Evolutionary conservation across 345 rosid genomes (phyloP), one percentile per base, ranked within the genome.

Genomic region (Moringa oleifera): DNA sequence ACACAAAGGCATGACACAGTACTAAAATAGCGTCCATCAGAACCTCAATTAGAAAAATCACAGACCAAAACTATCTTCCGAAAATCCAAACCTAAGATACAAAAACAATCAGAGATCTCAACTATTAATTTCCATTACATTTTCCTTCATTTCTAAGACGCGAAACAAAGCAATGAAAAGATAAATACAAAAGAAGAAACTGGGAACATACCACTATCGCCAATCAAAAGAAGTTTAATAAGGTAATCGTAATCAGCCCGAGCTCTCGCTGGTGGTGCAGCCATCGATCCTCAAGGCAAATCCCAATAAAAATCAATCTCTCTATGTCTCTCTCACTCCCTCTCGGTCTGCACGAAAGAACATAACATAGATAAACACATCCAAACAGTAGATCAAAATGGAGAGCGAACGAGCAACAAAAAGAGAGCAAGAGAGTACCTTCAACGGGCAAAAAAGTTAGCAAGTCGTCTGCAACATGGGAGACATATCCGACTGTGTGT

Each of bases 211-310:
- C 90, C 93, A 63, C 90, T 84, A 56, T 87, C 93, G 57, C 93
- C 93, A 53, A 87, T 87, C 78, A 87, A 52, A 67, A 87, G 88
- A 67, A 87, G 93, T 79, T 87, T 84, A 20, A 87, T 87, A 65
- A 87, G 93, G 64, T 80, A 84, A 77, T 87, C 93, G 61, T 87
- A 84, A 69, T 87, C 93, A 45, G 93, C 83, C 45, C 93, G 78
- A 37, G 93, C 88, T 55, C 93, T 82, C 53, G 79, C 82, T 37
- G 90, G 93, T 54, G 93, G 86, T 66, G 86, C 88, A 75, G 90
- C 93, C 93, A 87, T 87, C 41, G 59, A 58, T 64, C 63, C 72
- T 62, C 64, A 53, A 60, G 23, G 36, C 23, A 45, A 25, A 19
- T 54, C 65, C 61, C 66, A 46, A 45, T 25, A 56, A 46, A 55